Base-by-base conservation (phyloP, 371 early-diverging fungal genomes). In the Rhizopus sp. region DNA sequence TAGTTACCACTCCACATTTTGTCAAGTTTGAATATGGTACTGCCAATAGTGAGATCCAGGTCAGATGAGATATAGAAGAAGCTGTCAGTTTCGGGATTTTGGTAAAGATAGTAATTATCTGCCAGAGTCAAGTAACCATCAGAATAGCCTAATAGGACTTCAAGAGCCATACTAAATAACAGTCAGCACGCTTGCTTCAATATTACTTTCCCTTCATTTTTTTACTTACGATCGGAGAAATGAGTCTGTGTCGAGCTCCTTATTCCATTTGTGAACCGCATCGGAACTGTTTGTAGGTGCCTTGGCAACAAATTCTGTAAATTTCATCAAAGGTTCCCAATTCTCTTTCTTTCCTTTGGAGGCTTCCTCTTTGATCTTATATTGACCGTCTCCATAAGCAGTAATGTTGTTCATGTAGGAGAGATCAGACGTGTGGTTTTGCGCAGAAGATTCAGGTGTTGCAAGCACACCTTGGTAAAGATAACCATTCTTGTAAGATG, bases 51-150 rank as follows among this genome's bases (percentile, higher is more conserved):
- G 0, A 60, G 35, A 34, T 78, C 75, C 42, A 74, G 30, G 41
- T 78, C 78, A 7, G 70, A 59, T n/a, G 73, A 45, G 12, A 62
- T 57, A 31, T 60, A 77, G 7, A 68, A 55, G 29, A 66, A 70
- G 1, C 55, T 55, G 4, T 50, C 30, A 0, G 53, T 57, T 3
- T 67, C 41, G 0, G 59, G 58, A 12, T 62, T 55, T 30, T 67
- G 58, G 37, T 70, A 72, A 2, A 74, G 8, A 32, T 68, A 74
- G 30, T 62, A 78, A 31, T 78, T 78, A 40, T 74, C 59, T 32
- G 63, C 70, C 54, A 57, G 61, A 1, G 69, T 29, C n/a, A 63
- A 30, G 31, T 72, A 78, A 8, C 73, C 73, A 50, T 78, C 78
- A 9, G 68, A 49, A 13, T 67, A 74, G 5, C 73, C 78, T 23